Conservation (phyloP, 2,329 filamentous ascomycete genomes). For the Stromatinia cepivora region DNA sequence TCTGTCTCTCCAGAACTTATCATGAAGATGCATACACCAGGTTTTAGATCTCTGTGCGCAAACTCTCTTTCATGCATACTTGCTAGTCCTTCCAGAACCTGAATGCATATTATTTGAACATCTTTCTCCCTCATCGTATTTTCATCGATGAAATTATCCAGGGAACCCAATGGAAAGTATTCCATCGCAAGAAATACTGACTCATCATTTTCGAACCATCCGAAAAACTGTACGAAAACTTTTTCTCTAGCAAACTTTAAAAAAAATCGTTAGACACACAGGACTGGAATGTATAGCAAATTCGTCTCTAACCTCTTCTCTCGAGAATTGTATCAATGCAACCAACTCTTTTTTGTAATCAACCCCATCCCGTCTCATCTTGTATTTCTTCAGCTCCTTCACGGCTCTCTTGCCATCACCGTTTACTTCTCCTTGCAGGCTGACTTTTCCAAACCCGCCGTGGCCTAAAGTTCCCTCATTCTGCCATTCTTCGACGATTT, state of each 20-base stretch:
- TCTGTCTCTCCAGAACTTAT: too few species aligned
- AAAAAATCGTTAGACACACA: too few species aligned
- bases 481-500: neutral
- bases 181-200: neutral
- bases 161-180: slow-evolving; percentile 1
- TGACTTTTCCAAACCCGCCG: neutral
- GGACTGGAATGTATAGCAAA: too few species aligned
- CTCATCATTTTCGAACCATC: neutral
- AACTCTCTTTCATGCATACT: neutral
- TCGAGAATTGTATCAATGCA: too few species aligned
- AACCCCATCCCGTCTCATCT: too few species aligned
- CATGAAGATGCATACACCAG: slow-evolving; percentile 16
- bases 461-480: neutral
- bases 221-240: too few species aligned
- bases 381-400: neutral
- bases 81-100: neutral
- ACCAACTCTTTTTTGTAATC: too few species aligned
- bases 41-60: slow-evolving; percentile 21
- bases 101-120: neutral
- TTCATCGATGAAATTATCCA: slow-evolving; percentile 24
- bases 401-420: neutral
- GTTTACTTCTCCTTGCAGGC: neutral
- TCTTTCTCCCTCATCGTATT: neutral
- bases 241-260: too few species aligned
- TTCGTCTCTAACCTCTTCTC: too few species aligned